Conservation (phyloP, 106 monocot genomes). For the Acanthochlamys bracteata region DNA sequence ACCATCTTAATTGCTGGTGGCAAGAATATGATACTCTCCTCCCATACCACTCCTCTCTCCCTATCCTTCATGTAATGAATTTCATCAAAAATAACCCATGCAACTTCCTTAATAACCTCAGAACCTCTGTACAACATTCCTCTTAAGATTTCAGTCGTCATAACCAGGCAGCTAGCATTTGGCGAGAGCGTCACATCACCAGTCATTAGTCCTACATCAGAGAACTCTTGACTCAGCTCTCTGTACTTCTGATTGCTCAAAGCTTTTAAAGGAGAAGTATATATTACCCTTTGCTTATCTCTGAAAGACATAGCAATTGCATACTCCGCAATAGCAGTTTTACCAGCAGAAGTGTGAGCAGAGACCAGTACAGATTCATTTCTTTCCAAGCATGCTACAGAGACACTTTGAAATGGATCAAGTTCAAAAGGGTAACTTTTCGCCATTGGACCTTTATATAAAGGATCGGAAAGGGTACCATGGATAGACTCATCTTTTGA, state of each 20-base stretch:
- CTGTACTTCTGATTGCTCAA: conserved; percentile 97
- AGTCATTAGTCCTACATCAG: conserved; percentile 92
- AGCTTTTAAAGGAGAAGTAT: conserved; percentile 95
- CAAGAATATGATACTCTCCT: conserved; percentile 95
- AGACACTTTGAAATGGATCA: conserved; percentile 84
- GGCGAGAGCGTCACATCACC: conserved; percentile 91
- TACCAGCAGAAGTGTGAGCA: conserved; percentile 96
- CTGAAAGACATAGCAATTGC: conserved; percentile 96
- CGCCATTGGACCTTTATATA: conserved; percentile 67
- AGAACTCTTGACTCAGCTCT: conserved; percentile 87
- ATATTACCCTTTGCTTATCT: conserved; percentile 92
- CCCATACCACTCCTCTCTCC: conserved; percentile 98
- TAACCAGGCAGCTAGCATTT: conserved; percentile 90
- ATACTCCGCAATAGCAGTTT: conserved; percentile 94
- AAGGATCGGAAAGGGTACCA: conserved; percentile 71
- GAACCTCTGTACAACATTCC: conserved; percentile 96
- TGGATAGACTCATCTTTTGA: conserved; percentile 42
- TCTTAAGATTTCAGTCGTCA: conserved; percentile 98
- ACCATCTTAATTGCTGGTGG: conserved; percentile 98
- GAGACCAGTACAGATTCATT: conserved; percentile 92
- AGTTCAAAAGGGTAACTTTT: conserved; percentile 82
- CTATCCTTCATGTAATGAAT: conserved; percentile 99
- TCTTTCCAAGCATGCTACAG: conserved; percentile 88
- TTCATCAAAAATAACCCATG: conserved; percentile 98
- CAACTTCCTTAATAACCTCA: conserved; percentile 93